Evolutionary conservation across 352 stramenopile genomes (phyloP).

Genomic region (Plasmopara muralis): DNA sequence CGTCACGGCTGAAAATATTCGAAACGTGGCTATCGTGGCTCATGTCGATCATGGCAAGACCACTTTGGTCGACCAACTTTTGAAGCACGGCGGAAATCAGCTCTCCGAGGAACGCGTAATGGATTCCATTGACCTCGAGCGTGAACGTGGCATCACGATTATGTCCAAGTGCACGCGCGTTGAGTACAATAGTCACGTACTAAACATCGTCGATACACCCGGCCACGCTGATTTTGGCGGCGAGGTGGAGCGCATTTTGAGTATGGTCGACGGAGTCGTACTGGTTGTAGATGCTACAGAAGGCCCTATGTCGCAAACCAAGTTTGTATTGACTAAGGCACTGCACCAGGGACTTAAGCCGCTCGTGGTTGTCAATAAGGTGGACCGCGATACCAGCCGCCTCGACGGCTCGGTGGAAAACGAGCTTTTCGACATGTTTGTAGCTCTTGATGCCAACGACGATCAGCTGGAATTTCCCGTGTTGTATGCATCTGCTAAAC

Average conservation of each 20-base stretch:
- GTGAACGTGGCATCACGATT: constrained; percentile 98
- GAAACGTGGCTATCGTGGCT: constrained; percentile 88
- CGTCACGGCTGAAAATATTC: constrained; percentile 51
- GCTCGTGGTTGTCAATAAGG: constrained; percentile 99
- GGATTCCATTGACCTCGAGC: constrained; percentile 98
- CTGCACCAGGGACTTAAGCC: constrained; percentile 89
- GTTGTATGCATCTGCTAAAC: constrained; percentile 93
- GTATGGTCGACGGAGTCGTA: constrained; percentile 96
- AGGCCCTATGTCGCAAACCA: constrained; percentile 97
- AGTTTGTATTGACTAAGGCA: constrained; percentile 97
- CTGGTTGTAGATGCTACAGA: constrained; percentile 97
- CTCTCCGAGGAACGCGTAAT: constrained; percentile 91
- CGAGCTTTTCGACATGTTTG: constrained; percentile 97
- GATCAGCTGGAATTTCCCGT: constrained; percentile 96
- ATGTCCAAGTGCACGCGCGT: constrained; percentile 97
- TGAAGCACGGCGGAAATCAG: constrained; percentile 92
- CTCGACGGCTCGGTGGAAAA: constrained; percentile 93
- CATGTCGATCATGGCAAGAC: constrained; percentile 99
- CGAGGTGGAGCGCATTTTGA: constrained; percentile 96
- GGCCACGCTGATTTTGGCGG: constrained; percentile 98
- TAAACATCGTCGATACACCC: constrained; percentile 98
- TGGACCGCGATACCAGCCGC: constrained; percentile 90
- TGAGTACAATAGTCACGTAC: constrained; percentile 89
- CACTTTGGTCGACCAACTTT: constrained; percentile 96
- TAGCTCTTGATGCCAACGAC: constrained; percentile 88